Percentiles rank a stretch among this genome's conserved stretches.
These are phyloP conservation scores for Pharus latifolius DNA, from an alignment of 176 grass and related monocot species.

Conservation along the genomic window DNA sequence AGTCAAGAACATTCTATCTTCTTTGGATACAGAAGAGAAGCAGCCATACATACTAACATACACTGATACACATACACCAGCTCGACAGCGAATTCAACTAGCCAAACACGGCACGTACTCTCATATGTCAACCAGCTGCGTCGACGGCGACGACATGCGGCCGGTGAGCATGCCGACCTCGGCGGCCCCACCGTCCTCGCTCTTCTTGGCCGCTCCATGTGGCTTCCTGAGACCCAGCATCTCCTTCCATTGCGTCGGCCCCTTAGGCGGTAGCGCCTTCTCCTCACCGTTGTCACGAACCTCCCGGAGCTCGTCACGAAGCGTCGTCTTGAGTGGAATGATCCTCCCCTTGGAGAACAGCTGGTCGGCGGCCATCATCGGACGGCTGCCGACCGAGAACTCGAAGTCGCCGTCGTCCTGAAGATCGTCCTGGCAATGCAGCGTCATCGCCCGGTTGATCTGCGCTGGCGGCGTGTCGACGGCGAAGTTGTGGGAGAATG, in stretches of 20 bases:
- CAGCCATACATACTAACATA: neutral
- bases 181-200: too few relatives aligned
- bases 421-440: constrained; percentile 3
- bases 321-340: constrained; percentile 30
- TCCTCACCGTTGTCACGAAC: neutral
- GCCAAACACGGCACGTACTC: too few relatives aligned
- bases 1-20: too few relatives aligned
- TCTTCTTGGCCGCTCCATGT: neutral
- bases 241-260: constrained; percentile 26
- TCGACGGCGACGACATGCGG: neutral
- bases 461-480: neutral
- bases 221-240: constrained; percentile 17
- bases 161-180: neutral
- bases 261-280: constrained; percentile 15
- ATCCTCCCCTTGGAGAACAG: constrained; percentile 51
- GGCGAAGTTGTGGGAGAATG: constrained; percentile 48
- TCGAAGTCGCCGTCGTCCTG: too few relatives aligned
- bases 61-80: neutral
- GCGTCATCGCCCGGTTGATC: constrained; percentile 16
- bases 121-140: too few relatives aligned
- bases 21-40: neutral
- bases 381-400: constrained; percentile 36
- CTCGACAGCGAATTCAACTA: too few relatives aligned
- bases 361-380: constrained; percentile 47
- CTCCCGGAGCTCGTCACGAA: constrained; percentile 24